Evolutionary conservation across 306 rosid species (phyloP).

Genomic region (Pterocarpus santalinus): DNA sequence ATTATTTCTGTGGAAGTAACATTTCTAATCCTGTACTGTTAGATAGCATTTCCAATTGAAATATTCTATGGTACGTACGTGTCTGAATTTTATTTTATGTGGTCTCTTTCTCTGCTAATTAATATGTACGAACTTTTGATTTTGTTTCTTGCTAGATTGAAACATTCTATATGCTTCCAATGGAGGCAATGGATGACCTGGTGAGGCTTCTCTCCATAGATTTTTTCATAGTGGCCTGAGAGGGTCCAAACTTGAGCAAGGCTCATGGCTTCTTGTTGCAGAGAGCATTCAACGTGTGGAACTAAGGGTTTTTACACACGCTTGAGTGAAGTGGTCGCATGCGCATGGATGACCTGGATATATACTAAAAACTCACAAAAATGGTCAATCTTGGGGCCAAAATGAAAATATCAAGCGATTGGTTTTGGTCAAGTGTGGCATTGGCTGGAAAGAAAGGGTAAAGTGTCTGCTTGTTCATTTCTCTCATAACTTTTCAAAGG

Average conservation of each 20-base stretch:
- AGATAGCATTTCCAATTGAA: background rate
- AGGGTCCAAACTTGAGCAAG: conserved; percentile 40
- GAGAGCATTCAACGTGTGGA: conserved; percentile 40
- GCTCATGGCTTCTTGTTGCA: conserved; percentile 49
- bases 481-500: conserved; percentile 10
- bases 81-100: background rate
- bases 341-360: conserved; percentile 46
- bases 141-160: background rate
- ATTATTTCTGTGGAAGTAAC: background rate
- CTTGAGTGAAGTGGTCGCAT: conserved; percentile 38
- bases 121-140: background rate
- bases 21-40: too few species aligned
- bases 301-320: conserved; percentile 45
- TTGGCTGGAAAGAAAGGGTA: conserved; percentile 34
- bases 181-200: conserved; percentile 35
- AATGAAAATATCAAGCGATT: background rate
- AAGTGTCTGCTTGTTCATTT: conserved; percentile 19
- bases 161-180: conserved; percentile 27
- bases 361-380: conserved; percentile 6
- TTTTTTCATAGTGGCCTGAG: conserved; percentile 40
- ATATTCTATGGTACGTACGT: background rate
- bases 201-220: conserved; percentile 33
- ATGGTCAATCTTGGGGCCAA: conserved; percentile 37
- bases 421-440: conserved; percentile 28
- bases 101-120: background rate